Base-by-base conservation (phyloP, 257 asterid genomes). In the Fraxinus excelsior region DNA sequence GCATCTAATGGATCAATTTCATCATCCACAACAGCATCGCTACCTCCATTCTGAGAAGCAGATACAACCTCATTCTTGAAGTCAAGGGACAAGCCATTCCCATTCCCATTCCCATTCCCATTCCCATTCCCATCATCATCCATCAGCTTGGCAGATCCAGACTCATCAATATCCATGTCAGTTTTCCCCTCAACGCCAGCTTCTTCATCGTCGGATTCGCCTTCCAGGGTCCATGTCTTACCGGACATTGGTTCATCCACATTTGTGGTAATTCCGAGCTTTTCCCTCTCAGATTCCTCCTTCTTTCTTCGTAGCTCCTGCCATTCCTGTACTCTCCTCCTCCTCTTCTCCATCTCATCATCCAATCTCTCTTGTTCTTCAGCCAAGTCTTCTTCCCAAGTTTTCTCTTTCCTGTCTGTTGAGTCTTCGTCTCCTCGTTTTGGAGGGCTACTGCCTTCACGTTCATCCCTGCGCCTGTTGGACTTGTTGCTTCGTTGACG, bases 301-400 rank as follows among this genome's bases (percentile, higher is more conserved):
- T 85, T 18, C 7, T 49, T 89, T 79, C 96, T 87, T 83, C 84
- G 88, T 72, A 85, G 73, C 83, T 91, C 96, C 72, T 94, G 97
- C 98, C 97, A 94, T 85, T 94, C 98, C 82, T 91, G 97, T 76
- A 92, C 98, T 84, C 97, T 87, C 84, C 92, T 90, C 31, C 97
- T 89, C 83, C 97, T 82, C 74, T 92, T 92, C 62, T 91, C 97
- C 89, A 88, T 89, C 83, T 94, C 97, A 14, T 94, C 96, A 12
- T 90, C 98, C 85, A 91, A 81, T 80, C 87, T 87, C 83, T 87
- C 83, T 76, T 91, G 95, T 82, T 94, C 98, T 77, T 91, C 96
- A 34, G 88, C 98, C 44, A 90, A 78, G 82, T 89, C 92, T 70
- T 90, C 96, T 75, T 90, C 98, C 73, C 88, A 80, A 4, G 85